Base-by-base conservation (phyloP, 2,329 filamentous ascomycete genomes). In the Venturia effusa region DNA sequence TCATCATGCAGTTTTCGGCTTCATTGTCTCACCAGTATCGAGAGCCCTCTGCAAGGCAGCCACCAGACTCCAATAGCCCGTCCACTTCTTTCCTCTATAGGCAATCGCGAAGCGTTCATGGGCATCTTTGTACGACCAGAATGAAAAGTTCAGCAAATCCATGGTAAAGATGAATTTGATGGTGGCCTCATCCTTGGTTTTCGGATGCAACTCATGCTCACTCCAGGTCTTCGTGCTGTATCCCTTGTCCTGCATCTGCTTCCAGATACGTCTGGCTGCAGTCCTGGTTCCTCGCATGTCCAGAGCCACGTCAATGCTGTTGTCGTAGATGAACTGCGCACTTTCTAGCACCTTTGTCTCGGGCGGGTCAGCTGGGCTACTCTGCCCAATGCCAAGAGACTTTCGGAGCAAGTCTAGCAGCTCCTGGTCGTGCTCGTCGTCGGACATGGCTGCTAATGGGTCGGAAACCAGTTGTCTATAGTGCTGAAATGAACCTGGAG, bases 121-220 rank as follows among this genome's bases (percentile, higher is more conserved):
- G 13, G 89, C 86, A 2, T 74, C 71, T 65, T 81, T 76, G 62
- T 90, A 87, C 17, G 90, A 95, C 94, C 94, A 99, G 74, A 99
- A 99, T 27, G 88, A 95, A 73, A 97, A 99, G 73, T 99, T 99
- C 61, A 99, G 79, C 34, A 99, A 75, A 73, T 99, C 94, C 91
- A 99, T 96, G 24, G 90, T 91, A 74, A 99, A 97, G 70, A 99
- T 93, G 73, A 99, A 97, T 67, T 90, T 88, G 27, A 96, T 85
- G 0, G 91, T 92, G 61, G 76, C 82, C 71, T 90, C 89, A 71
- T 95, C 87, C 71, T 91, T 91, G 51, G 83, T 71, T 73, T 92
- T 89, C 1, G 94, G 94, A 71, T 99, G 94, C 45, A 99, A 80
- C 72, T 94, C 89, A 74, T 97, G 92, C 70, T 88, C 83, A 17